Conservation (phyloP, 495 filamentous ascomycete genomes). For the Astrothelium macrocarpum region DNA sequence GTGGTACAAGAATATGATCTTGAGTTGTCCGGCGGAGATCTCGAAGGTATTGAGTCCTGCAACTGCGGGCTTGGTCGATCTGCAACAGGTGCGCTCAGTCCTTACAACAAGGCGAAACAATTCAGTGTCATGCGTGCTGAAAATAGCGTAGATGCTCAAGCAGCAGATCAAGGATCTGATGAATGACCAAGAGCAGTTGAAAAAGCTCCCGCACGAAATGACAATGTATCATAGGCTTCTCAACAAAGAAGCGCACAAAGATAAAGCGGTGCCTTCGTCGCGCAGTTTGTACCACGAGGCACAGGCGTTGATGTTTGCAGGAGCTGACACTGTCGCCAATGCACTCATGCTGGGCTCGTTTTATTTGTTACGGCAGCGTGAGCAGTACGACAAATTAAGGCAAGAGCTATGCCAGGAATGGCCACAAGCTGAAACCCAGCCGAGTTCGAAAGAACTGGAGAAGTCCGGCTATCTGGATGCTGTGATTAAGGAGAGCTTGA, state of each 20-base stretch:
- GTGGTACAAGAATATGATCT: constrained; percentile 23
- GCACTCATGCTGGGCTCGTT: constrained; percentile 30
- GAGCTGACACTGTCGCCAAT: constrained; percentile 33
- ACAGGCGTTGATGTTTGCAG: constrained; percentile 34
- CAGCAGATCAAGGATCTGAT: constrained; percentile 22
- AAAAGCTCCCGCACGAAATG: constrained; percentile 23
- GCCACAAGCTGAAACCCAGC: constrained; percentile 23
- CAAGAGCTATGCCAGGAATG: constrained; percentile 27
- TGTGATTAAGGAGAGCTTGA: constrained; percentile 25
- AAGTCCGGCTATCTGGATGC: constrained; percentile 31
- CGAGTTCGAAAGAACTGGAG: constrained; percentile 29
- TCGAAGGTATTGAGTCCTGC: constrained; percentile 23
- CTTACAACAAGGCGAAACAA: background rate
- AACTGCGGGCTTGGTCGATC: constrained; percentile 25
- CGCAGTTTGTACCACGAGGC: constrained; percentile 31
- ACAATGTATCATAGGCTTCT: constrained; percentile 36
- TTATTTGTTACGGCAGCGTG: constrained; percentile 27
- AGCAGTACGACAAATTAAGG: constrained; percentile 21
- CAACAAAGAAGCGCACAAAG: constrained; percentile 22
- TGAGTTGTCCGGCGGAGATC: constrained; percentile 27
- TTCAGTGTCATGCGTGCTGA: background rate
- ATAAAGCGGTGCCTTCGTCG: constrained; percentile 12
- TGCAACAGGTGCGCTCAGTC: constrained; percentile 14
- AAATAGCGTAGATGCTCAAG: constrained; percentile 15
- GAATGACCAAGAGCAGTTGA: constrained; percentile 21